A percentile compares a stretch with the other conserved stretches of the same genome.
These are phyloP conservation scores for Alternaria incomplexa DNA, from an alignment of 2,329 filamentous ascomycete genomes.

Conservation along the genomic window DNA sequence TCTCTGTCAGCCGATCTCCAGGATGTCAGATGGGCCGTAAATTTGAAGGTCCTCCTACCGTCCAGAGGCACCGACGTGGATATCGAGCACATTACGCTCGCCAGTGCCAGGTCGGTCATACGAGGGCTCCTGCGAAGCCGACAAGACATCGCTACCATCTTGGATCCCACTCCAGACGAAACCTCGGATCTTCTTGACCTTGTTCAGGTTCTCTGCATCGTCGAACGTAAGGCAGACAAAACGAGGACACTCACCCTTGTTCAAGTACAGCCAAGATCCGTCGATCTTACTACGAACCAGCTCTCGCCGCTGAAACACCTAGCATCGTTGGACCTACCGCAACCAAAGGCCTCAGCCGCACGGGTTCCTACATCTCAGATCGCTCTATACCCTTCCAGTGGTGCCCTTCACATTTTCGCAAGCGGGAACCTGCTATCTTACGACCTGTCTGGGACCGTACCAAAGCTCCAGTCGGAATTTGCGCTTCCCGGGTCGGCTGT, in stretches of 20 bases:
- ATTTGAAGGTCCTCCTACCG: constrained; percentile 21
- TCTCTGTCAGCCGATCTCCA: constrained; percentile 64
- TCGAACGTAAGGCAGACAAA: constrained; percentile 29
- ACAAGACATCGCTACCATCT: constrained; percentile 51
- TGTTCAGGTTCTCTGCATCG: constrained; percentile 43
- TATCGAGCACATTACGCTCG: constrained; percentile 43
- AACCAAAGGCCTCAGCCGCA: constrained; percentile 12
- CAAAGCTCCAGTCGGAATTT: constrained; percentile 62
- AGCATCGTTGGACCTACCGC: constrained; percentile 37
- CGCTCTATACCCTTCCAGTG: constrained; percentile 67
- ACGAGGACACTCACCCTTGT: constrained; percentile 32
- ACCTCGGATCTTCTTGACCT: constrained; percentile 43
- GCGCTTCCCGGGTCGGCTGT: constrained; percentile 59
- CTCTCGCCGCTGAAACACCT: constrained; percentile 43
- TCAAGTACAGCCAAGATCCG: constrained; percentile 39
- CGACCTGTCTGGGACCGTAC: constrained; percentile 67
- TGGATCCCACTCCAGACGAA: constrained; percentile 39
- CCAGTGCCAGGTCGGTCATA: constrained; percentile 48
- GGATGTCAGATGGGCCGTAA: constrained; percentile 40
- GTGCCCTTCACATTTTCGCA: constrained; percentile 66
- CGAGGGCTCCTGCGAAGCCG: constrained; percentile 54
- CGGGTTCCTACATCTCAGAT: constrained; percentile 45
- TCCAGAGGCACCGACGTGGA: constrained; percentile 24
- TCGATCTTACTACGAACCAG: constrained; percentile 36
- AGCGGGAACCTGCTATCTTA: constrained; percentile 64